Conservation (phyloP, 768 basidiomycete genomes). For the Collybia sordida region DNA sequence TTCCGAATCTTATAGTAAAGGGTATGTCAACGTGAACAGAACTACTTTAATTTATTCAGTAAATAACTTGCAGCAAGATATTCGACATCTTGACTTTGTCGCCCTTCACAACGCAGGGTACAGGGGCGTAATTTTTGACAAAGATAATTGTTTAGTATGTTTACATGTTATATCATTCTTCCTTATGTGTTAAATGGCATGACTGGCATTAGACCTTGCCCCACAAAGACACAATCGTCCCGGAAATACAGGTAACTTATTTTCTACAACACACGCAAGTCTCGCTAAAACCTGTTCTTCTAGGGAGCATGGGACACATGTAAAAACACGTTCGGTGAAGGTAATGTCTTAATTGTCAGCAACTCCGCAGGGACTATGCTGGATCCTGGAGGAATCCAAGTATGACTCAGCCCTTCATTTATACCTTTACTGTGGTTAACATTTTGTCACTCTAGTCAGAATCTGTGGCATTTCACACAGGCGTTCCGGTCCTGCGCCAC, state of each 20-base stretch:
- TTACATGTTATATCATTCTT: not conserved
- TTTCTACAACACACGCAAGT: not conserved
- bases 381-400: conserved; percentile 80
- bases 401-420: conserved; percentile 30
- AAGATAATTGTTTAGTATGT: conserved; percentile 93
- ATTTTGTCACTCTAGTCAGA: conserved; percentile 60
- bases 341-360: conserved; percentile 86
- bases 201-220: conserved; percentile 67
- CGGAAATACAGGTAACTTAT: conserved; percentile 64
- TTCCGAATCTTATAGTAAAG: conserved; percentile 67
- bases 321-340: conserved; percentile 67
- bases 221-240: conserved; percentile 70
- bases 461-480: conserved; percentile 74
- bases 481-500: conserved; percentile 83
- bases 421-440: conserved; percentile 1
- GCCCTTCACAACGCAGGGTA: conserved; percentile 76
- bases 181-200: not conserved
- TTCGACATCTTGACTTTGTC: conserved; percentile 79
- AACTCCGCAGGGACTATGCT: conserved; percentile 88
- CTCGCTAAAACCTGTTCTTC: not conserved
- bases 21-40: conserved; percentile 39
- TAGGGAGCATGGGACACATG: conserved; percentile 80
- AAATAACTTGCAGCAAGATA: conserved; percentile 60
- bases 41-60: conserved; percentile 4
- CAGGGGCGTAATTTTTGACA: conserved; percentile 92